Conservation (phyloP, 495 filamentous ascomycete species). For the Peziza echinospora region DNA sequence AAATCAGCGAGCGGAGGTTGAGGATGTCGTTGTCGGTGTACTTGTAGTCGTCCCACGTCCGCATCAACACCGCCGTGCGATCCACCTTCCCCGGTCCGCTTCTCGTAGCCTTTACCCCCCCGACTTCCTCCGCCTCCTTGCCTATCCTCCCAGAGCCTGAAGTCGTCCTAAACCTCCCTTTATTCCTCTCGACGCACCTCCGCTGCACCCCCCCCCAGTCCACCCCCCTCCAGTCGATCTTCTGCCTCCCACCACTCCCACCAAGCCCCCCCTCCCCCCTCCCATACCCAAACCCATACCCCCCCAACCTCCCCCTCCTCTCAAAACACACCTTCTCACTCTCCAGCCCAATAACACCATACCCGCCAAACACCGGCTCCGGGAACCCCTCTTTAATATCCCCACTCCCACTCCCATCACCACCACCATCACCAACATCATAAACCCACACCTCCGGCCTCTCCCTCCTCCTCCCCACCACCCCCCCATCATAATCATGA, state of each 20-base stretch:
- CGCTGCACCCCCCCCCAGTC: constrained; percentile 51
- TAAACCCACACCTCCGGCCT: constrained; percentile 12
- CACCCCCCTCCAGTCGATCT: constrained; percentile 41
- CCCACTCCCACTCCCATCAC: constrained; percentile 9
- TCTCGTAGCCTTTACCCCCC: background rate
- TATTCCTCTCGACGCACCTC: constrained; percentile 39
- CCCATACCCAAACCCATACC: constrained; percentile 78
- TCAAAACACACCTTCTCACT: constrained; percentile 84
- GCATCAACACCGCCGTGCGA: constrained; percentile 49
- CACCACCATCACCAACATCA: constrained; percentile 10
- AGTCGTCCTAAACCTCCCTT: constrained; percentile 30
- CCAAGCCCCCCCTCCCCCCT: constrained; percentile 55
- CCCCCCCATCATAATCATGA: constrained; percentile 3
- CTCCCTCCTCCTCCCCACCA: background rate
- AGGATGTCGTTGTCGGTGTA: constrained; percentile 52
- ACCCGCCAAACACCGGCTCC: constrained; percentile 57
- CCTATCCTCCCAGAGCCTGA: no score
- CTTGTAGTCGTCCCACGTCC: constrained; percentile 41
- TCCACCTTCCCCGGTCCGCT: constrained; percentile 20
- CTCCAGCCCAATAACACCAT: constrained; percentile 54
- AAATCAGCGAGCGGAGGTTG: constrained; percentile 49
- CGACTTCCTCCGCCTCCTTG: background rate
- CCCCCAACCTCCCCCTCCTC: constrained; percentile 64
- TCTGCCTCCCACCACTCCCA: constrained; percentile 15
- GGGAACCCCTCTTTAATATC: constrained; percentile 67